phyloP scores from a whole-genome alignment of 176 grass and related monocot species.

The Musa acuminata region DNA sequence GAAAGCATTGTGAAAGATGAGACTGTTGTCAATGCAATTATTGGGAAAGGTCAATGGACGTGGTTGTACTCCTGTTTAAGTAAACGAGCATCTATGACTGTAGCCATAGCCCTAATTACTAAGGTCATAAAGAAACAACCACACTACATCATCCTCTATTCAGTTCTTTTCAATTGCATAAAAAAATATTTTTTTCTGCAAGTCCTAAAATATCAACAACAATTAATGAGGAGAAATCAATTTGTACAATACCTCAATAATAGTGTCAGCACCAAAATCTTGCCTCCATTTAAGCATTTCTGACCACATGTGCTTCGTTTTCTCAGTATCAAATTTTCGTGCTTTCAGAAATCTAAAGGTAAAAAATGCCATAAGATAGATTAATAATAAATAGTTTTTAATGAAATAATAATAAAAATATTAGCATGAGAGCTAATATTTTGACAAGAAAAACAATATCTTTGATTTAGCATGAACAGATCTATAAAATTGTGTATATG shows the following conservation, averaged over 20 bases:
- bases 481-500: no score
- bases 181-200: not conserved
- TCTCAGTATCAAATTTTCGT: constrained; percentile 79
- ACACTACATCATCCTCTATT: not conserved
- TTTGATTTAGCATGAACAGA: no score
- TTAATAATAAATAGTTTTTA: not conserved
- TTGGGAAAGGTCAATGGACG: no score
- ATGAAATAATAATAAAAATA: not conserved
- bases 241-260: constrained; percentile 40
- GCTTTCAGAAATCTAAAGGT: constrained; percentile 79
- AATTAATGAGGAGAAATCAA: not conserved
- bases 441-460: no score
- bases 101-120: no score
- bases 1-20: no score
- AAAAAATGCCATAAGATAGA: not conserved
- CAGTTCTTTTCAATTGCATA: not conserved
- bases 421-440: no score
- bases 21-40: no score
- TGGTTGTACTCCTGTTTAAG: no score
- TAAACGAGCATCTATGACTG: no score
- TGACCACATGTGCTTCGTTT: constrained; percentile 91
- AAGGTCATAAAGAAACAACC: no score
- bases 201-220: not conserved
- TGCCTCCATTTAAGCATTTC: constrained; percentile 97
- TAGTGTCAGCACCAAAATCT: constrained; percentile 64